phyloP scores from a whole-genome alignment of 176 grass and related monocot genomes.

The Tillandsia leiboldiana region DNA sequence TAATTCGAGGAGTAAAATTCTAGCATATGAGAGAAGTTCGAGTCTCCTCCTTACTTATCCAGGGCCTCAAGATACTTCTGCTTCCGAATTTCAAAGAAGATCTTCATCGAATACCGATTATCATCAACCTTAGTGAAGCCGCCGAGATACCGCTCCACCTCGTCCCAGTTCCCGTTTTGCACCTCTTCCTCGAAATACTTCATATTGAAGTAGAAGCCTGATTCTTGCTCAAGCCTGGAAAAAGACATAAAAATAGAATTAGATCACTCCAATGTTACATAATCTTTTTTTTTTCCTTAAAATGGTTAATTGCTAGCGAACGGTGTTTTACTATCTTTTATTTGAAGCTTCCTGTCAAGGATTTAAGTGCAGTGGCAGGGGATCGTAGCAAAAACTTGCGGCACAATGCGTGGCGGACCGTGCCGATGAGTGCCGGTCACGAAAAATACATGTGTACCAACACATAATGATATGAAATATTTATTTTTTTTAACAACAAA shows the following conservation, averaged over 20 bases:
- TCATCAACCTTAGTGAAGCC: slow-evolving; percentile 86
- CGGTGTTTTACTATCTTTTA: too few species aligned
- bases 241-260: slow-evolving; percentile 1
- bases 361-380: too few species aligned
- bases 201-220: slow-evolving; percentile 94
- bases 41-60: slow-evolving; percentile 49
- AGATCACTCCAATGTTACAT: too few species aligned
- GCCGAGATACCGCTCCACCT: slow-evolving; percentile 71
- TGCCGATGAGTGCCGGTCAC: too few species aligned
- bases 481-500: too few species aligned
- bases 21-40: background rate
- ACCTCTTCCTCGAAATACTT: slow-evolving; percentile 87
- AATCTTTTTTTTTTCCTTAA: too few species aligned
- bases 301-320: too few species aligned
- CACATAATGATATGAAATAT: too few species aligned
- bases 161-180: slow-evolving; percentile 72
- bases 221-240: slow-evolving; percentile 77
- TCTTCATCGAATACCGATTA: slow-evolving; percentile 81
- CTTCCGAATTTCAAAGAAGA: slow-evolving; percentile 90
- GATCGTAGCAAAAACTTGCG: too few species aligned
- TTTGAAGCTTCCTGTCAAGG: too few species aligned
- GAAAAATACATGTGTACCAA: too few species aligned
- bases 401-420: too few species aligned
- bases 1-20: background rate
- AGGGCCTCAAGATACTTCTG: slow-evolving; percentile 84